Base-by-base conservation (phyloP, 257 asterid genomes). In the Haberlea rhodopensis region DNA sequence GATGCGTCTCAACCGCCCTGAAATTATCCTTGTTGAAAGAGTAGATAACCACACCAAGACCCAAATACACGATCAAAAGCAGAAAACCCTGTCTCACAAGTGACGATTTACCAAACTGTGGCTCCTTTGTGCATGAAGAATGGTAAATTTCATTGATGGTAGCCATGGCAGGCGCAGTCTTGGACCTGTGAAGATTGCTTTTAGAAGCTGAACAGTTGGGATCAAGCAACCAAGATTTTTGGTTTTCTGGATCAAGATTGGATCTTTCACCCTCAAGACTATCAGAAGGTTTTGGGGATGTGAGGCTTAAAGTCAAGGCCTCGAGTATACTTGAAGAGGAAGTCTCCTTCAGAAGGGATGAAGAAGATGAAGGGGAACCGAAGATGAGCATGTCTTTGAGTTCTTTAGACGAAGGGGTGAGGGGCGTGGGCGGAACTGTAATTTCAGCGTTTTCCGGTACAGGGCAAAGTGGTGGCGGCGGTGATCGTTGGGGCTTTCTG, bases 341-440 rank as follows among this genome's bases (percentile, higher is more conserved):
- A 0, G 85, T 59, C 37, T 78, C 85, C 3, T 37, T 74, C 6
- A 74, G 51, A 62, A 49, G 67, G 46, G 78, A 28, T 5, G 87
- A 57, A 8, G 87, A 54, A 26, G 89, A 56, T 15, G 85, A 67
- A 65, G 90, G 68, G 71, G 89, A 65, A 24, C 97, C 97, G 43
- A 90, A 87, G 8, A 87, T 87, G 22, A 90, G 73, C n/a, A 76
- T 82, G 66, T 87, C 95, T 52, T 90, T 90, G 74, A 90, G 65
- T 63, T 84, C 96, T 5, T 16, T 69, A 43, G 90, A 73, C 0
- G 90, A 74, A 3, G 95, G 95, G 62, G 96, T 82, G 68, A 79
- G 11, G n/a, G 88, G 79, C 37, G 28, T 52, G 0, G 85, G 82
- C 3, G 89, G 95, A 57, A 85, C 71, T 52, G 87, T 68, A 71